phyloP scores from a whole-genome alignment of 352 stramenopile genomes.

The Saprolegnia parasitica region DNA sequence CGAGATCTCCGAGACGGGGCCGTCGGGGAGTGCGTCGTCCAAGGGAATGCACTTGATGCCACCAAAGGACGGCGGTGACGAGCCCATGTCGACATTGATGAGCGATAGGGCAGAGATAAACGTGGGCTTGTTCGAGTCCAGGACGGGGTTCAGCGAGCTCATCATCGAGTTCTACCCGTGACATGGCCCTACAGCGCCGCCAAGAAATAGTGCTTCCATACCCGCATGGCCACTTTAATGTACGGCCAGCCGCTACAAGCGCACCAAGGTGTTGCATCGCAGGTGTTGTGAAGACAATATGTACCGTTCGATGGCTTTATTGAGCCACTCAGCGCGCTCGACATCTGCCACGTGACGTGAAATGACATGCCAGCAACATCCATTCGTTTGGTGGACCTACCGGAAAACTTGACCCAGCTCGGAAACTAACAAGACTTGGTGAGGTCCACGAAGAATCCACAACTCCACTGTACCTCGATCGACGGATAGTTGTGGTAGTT shows the following conservation, averaged over 20 bases:
- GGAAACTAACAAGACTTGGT: constrained; percentile 29
- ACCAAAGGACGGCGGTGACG: constrained; percentile 49
- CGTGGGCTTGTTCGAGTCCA: constrained; percentile 52
- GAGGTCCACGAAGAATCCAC: neutral
- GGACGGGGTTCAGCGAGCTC: constrained; percentile 51
- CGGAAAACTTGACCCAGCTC: constrained; percentile 33
- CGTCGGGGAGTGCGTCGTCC: constrained; percentile 35
- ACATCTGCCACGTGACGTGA: constrained; percentile 55
- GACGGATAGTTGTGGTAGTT: constrained; percentile 19
- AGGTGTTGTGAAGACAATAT: too few species aligned
- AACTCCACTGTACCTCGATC: constrained; percentile 1
- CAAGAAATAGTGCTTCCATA: constrained; percentile 27
- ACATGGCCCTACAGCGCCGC: neutral
- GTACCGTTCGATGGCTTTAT: constrained; percentile 54
- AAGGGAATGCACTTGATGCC: constrained; percentile 68
- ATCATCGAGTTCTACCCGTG: constrained; percentile 53
- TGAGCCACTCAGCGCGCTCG: constrained; percentile 74
- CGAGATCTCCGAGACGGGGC: constrained; percentile 49
- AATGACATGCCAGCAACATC: constrained; percentile 39
- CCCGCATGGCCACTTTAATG: constrained; percentile 68
- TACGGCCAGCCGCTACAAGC: constrained; percentile 56
- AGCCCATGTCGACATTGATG: constrained; percentile 53
- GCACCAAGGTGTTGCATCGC: neutral
- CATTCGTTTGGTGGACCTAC: constrained; percentile 28
- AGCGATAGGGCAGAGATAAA: constrained; percentile 67